Conservation (phyloP, 768 basidiomycete species). For the Mycena vulgaris region DNA sequence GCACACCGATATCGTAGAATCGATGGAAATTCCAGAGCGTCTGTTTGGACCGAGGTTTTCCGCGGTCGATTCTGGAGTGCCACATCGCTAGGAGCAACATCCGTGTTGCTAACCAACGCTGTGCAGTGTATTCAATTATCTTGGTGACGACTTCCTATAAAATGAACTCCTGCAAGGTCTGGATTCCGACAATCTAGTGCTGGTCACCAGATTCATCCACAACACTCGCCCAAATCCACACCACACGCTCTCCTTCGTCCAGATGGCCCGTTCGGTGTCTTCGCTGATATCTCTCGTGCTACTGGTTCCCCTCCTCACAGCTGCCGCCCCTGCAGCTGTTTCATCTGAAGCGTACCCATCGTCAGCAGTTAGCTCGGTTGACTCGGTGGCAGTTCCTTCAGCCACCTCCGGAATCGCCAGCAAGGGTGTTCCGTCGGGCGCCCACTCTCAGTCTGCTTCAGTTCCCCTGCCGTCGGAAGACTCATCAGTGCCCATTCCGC, state of each 20-base stretch:
- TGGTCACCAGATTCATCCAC: slow-evolving; percentile 5
- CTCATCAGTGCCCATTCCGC: neutral
- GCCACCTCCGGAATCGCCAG: neutral
- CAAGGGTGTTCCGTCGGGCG: neutral
- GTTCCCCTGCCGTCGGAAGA: too few relatives aligned
- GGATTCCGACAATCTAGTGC: slow-evolving; percentile 7
- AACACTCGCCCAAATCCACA: neutral
- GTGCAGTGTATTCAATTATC: slow-evolving; percentile 3
- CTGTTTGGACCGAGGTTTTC: neutral
- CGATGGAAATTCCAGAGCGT: too few relatives aligned
- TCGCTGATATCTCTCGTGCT: slow-evolving; percentile 9
- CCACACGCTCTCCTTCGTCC: neutral
- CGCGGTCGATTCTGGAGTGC: neutral
- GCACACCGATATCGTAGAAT: too few relatives aligned
- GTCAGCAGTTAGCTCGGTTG: neutral
- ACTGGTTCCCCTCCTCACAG: neutral
- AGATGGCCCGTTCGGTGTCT: neutral
- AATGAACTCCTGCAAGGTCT: neutral
- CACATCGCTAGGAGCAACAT: neutral
- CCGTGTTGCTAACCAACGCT: neutral
- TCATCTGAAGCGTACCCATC: neutral
- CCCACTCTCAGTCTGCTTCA: neutral
- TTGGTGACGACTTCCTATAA: neutral
- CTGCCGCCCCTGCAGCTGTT: neutral
- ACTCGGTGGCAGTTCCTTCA: neutral